Evolutionary conservation across 148 eudicot species (phyloP).

Genomic region (Chenopodium quinoa): DNA sequence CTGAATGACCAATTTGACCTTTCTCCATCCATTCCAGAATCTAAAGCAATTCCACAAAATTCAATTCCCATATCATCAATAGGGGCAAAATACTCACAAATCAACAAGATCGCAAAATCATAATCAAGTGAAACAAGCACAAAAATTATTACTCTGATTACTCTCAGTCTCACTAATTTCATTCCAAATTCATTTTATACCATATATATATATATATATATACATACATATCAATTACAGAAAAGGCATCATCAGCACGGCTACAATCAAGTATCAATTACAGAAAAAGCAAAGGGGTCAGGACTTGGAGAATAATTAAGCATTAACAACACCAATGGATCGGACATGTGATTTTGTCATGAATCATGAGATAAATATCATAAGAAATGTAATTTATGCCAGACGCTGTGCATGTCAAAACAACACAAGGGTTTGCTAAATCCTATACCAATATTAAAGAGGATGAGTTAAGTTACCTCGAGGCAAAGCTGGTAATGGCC

Average conservation of each 20-base stretch:
- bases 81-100: not conserved
- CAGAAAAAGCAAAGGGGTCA: no score
- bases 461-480: constrained; percentile 37
- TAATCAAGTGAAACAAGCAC: no score
- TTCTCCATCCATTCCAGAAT: constrained; percentile 81
- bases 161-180: no score
- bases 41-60: constrained; percentile 32
- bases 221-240: no score
- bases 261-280: no score
- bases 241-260: no score
- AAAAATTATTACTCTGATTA: not conserved
- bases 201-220: no score
- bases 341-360: not conserved
- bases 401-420: no score
- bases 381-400: not conserved
- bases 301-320: no score
- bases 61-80: not conserved
- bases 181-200: not conserved
- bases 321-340: not conserved
- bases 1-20: constrained; percentile 34
- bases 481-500: constrained; percentile 40
- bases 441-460: not conserved
- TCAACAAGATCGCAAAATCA: not conserved
- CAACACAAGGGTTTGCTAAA: not conserved
- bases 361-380: not conserved